Evolutionary conservation across 2,329 filamentous ascomycete genomes (phyloP).

Genomic region (Nemania serpens): DNA sequence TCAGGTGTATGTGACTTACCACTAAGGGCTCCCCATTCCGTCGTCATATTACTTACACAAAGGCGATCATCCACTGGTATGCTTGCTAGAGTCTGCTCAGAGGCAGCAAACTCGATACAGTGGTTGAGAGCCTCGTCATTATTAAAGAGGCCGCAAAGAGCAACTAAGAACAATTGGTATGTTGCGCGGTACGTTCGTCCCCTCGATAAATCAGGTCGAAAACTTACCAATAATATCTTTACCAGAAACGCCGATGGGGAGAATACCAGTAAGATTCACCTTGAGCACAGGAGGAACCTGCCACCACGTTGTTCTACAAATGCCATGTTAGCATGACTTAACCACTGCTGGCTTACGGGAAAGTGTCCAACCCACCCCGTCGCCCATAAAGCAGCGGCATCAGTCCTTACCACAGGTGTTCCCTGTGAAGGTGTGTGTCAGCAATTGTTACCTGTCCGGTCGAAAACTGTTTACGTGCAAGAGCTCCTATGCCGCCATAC

Average conservation of each 20-base stretch:
- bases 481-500: conserved; percentile 74
- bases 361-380: no score
- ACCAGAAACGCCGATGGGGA: conserved; percentile 82
- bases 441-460: no score
- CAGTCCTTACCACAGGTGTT: conserved; percentile 48
- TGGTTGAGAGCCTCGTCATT: conserved; percentile 86
- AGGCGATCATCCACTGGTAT: background rate
- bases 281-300: conserved; percentile 84
- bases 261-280: conserved; percentile 74
- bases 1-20: no score
- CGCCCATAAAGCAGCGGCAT: background rate
- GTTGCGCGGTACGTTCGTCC: no score
- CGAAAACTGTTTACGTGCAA: no score
- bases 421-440: no score
- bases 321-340: no score
- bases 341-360: no score
- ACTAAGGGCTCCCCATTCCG: conserved; percentile 5
- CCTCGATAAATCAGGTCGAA: no score
- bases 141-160: conserved; percentile 60
- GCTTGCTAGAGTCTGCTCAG: conserved; percentile 63
- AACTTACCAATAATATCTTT: conserved; percentile 98
- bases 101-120: conserved; percentile 83
- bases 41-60: background rate
- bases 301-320: conserved; percentile 93
- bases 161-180: no score